Evolutionary conservation across 108 stramenopile species (phyloP).

Genomic region (Pseudonitzschia multiseries): DNA sequence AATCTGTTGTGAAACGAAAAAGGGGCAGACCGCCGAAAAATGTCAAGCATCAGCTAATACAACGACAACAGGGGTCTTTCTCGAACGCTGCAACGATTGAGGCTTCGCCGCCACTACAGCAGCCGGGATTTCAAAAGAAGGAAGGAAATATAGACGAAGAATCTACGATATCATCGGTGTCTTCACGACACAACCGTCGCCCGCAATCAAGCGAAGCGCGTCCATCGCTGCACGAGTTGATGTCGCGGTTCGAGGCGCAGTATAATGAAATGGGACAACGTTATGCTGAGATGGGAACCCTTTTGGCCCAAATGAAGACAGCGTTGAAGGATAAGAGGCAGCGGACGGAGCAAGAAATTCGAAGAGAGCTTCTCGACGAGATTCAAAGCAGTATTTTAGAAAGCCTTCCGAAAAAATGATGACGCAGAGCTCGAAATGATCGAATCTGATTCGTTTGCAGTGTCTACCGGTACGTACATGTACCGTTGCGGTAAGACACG

Average conservation of each 20-base stretch:
- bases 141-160: not conserved
- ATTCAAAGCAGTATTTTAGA: conserved; percentile 26
- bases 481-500: too few relatives aligned
- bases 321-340: not conserved
- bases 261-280: conserved; percentile 34
- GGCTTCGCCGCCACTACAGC: not conserved
- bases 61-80: not conserved
- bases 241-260: conserved; percentile 33
- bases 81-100: not conserved
- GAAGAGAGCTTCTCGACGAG: conserved; percentile 27
- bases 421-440: too few relatives aligned
- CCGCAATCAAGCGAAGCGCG: not conserved
- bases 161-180: not conserved
- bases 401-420: conserved; percentile 21
- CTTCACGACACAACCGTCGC: not conserved
- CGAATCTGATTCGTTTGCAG: too few relatives aligned
- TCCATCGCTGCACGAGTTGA: conserved; percentile 16
- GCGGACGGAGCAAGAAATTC: conserved; percentile 32
- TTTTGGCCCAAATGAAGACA: conserved; percentile 26
- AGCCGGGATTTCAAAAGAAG: not conserved
- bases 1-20: conserved; percentile 16
- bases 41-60: not conserved
- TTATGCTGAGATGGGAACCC: conserved; percentile 30
- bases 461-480: too few relatives aligned
- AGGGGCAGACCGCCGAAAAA: conserved; percentile 33